Evolutionary conservation across 495 filamentous ascomycete genomes (phyloP).

Genomic region (Delitschia confertaspora): DNA sequence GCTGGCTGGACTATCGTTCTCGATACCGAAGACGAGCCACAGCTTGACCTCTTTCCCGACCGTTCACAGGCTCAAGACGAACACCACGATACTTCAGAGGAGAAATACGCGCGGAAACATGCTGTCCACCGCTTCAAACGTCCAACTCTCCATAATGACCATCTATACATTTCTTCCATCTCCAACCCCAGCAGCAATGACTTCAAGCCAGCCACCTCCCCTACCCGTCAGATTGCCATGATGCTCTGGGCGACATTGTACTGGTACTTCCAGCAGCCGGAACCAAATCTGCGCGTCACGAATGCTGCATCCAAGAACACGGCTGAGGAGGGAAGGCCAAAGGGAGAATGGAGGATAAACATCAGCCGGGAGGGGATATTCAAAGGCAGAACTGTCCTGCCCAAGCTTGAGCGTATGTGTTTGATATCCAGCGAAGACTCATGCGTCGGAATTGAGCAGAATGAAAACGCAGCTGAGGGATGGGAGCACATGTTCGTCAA

Average conservation of each 20-base stretch:
- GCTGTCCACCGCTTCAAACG: slow-evolving; percentile 55
- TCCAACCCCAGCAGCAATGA: slow-evolving; percentile 71
- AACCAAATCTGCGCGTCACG: slow-evolving; percentile 46
- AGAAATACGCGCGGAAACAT: slow-evolving; percentile 25
- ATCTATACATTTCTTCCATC: slow-evolving; percentile 82
- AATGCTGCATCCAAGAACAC: slow-evolving; percentile 56
- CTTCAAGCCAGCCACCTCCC: slow-evolving; percentile 68
- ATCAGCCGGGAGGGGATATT: slow-evolving; percentile 82
- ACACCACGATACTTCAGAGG: slow-evolving; percentile 18
- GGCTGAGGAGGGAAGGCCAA: slow-evolving; percentile 59
- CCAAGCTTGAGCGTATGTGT: slow-evolving; percentile 89
- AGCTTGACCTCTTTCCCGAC: slow-evolving; percentile 11
- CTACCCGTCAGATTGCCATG: slow-evolving; percentile 81
- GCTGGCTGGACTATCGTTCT: slow-evolving; percentile 83
- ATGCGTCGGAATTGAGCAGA: slow-evolving; percentile 55
- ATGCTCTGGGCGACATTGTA: slow-evolving; percentile 92
- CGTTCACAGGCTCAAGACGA: not conserved
- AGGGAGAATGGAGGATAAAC: slow-evolving; percentile 78
- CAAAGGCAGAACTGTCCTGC: slow-evolving; percentile 69
- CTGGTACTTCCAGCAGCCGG: slow-evolving; percentile 90
- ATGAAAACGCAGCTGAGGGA: slow-evolving; percentile 51
- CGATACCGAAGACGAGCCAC: slow-evolving; percentile 54
- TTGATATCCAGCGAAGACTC: slow-evolving; percentile 69
- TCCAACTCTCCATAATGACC: slow-evolving; percentile 69
- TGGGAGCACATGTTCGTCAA: slow-evolving; percentile 80